Percentiles rank a stretch among this genome's conserved stretches.
phyloP scores from a whole-genome alignment of 805 yeast species.

The Ogataea naganishii region DNA sequence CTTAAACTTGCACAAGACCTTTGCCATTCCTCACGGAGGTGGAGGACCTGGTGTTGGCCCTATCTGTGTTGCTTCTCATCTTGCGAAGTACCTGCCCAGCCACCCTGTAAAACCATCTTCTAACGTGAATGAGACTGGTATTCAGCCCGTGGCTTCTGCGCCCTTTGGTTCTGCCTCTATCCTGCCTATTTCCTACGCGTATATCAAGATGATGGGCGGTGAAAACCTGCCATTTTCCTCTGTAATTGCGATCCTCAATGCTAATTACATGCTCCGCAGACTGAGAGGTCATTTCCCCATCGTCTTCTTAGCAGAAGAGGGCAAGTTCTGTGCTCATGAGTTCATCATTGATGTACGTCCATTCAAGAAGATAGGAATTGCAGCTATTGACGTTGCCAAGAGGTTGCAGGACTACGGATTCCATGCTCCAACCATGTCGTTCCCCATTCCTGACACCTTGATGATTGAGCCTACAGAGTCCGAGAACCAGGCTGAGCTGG shows the following conservation, averaged over 20 bases:
- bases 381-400: conserved; percentile 95
- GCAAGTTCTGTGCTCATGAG: conserved; percentile 90
- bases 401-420: conserved; percentile 96
- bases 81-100: conserved; percentile 73
- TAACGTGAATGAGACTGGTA: conserved; percentile 33
- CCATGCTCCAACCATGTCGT: conserved; percentile 98
- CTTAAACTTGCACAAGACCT: conserved; percentile 92
- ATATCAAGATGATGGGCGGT: conserved; percentile 90
- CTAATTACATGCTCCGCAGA: conserved; percentile 87
- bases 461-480: conserved; percentile 99
- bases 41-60: conserved; percentile 99
- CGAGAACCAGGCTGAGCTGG: conserved; percentile 80
- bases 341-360: conserved; percentile 88
- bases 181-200: conserved; percentile 88
- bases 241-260: conserved; percentile 84
- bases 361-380: conserved; percentile 71
- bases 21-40: conserved; percentile 98
- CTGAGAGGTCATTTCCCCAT: conserved; percentile 65
- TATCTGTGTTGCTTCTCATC: conserved; percentile 80
- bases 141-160: conserved; percentile 80
- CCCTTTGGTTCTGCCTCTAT: conserved; percentile 95
- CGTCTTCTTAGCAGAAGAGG: conserved; percentile 45
- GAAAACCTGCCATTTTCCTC: conserved; percentile 80
- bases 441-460: conserved; percentile 95
- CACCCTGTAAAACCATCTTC: conserved; percentile 59